These are phyloP conservation scores for Podospora pseudocomata DNA, from an alignment of 495 filamentous ascomycete genomes.

Conservation along the genomic window DNA sequence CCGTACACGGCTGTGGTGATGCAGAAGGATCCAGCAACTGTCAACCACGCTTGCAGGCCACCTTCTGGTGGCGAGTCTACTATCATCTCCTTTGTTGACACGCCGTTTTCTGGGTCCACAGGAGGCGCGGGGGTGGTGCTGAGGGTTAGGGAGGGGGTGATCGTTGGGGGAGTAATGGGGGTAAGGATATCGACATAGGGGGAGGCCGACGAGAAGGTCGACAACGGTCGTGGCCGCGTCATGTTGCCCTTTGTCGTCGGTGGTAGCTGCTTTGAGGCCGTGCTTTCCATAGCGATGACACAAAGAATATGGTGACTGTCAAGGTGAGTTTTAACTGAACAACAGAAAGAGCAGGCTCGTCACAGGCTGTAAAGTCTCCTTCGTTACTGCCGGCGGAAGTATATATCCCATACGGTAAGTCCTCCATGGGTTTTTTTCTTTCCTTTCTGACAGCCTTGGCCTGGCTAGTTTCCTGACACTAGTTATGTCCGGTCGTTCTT, in stretches of 20 bases:
- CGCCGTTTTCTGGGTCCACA: conserved; percentile 1
- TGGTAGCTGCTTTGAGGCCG: background rate
- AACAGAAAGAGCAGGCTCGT: background rate
- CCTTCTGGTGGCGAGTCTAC: conserved; percentile 36
- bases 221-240: background rate
- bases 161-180: no score
- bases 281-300: background rate
- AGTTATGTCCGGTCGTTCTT: background rate
- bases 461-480: conserved; percentile 6
- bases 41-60: conserved; percentile 35
- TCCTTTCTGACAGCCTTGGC: background rate
- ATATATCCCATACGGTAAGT: background rate
- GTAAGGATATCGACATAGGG: background rate
- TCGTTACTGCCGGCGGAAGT: background rate
- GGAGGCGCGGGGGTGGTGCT: background rate
- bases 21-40: conserved; percentile 33
- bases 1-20: conserved; percentile 37
- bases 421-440: background rate
- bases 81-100: background rate
- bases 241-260: background rate
- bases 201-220: background rate
- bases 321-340: no score
- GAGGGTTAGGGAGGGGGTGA: background rate
- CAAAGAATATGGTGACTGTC: no score
- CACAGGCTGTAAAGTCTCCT: background rate